Percentiles rank a stretch among this genome's conserved stretches.
Conservation (phyloP, 116 monocot genomes). For the Cymodocea nodosa region DNA sequence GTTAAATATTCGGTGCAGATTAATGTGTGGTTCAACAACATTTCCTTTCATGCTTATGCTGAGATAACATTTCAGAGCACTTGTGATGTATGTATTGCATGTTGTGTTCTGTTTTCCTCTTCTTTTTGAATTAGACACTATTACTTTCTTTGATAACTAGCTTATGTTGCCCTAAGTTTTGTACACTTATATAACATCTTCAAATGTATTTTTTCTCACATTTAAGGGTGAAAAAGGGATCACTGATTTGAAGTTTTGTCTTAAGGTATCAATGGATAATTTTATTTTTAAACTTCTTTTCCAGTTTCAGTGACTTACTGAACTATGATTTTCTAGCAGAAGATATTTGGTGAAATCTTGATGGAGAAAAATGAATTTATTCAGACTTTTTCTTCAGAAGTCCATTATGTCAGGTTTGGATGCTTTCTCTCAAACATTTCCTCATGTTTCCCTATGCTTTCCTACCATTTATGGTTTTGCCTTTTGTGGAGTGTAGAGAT, state of each 20-base stretch:
- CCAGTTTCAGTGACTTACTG: too few species aligned
- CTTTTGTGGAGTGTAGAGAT: constrained; percentile 22
- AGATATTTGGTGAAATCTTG: too few species aligned
- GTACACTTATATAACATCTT: background rate
- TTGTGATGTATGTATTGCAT: constrained; percentile 39
- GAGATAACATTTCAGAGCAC: constrained; percentile 53
- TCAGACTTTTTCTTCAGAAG: constrained; percentile 27
- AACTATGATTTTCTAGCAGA: too few species aligned
- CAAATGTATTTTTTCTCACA: background rate
- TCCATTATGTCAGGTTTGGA: constrained; percentile 42
- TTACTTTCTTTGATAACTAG: too few species aligned
- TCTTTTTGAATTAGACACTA: too few species aligned
- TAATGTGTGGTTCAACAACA: constrained; percentile 53
- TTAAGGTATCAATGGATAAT: background rate
- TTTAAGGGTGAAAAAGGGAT: constrained; percentile 76
- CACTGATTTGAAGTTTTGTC: constrained; percentile 37
- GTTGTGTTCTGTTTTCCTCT: background rate
- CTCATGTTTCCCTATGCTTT: background rate
- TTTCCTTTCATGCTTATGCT: constrained; percentile 75
- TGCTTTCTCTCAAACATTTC: background rate
- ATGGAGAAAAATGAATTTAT: too few species aligned
- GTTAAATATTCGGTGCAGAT: constrained; percentile 42
- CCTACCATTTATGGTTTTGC: background rate
- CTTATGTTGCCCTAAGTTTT: background rate
- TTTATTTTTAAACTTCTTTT: constrained; percentile 5